phyloP scores from a whole-genome alignment of 345 rosid genomes.

The Barbarea vulgaris region DNA sequence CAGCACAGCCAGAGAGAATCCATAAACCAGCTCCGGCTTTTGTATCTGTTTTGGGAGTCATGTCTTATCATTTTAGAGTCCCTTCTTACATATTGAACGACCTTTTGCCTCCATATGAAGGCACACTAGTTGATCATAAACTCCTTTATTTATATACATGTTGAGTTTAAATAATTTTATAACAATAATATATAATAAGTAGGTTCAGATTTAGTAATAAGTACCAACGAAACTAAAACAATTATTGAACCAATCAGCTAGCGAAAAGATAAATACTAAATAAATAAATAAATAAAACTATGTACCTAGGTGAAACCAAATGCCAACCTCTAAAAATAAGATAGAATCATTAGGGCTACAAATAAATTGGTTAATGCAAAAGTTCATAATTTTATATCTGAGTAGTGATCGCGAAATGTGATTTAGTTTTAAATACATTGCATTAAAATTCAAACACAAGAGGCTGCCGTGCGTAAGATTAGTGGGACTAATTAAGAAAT shows the following conservation, averaged over 20 bases:
- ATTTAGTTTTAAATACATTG: conserved; percentile 9
- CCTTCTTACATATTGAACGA: not conserved
- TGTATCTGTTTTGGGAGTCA: conserved; percentile 28
- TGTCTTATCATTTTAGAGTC: conserved; percentile 16
- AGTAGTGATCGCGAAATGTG: conserved; percentile 11
- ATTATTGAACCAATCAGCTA: not conserved
- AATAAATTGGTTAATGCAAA: not conserved
- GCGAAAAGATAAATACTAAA: not conserved
- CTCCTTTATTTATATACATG: not conserved
- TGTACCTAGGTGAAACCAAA: conserved; percentile 9
- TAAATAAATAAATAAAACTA: not conserved
- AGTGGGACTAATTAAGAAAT: conserved; percentile 23
- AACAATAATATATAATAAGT: not conserved
- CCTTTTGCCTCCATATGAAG: conserved; percentile 16
- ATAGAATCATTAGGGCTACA: not conserved
- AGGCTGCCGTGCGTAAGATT: conserved; percentile 18
- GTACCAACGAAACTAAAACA: not conserved
- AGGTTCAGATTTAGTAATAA: not conserved
- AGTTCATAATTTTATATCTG: not conserved
- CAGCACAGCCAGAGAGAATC: conserved; percentile 7
- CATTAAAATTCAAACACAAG: conserved; percentile 6
- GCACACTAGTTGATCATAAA: conserved; percentile 11
- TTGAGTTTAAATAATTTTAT: not conserved
- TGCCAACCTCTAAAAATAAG: not conserved
- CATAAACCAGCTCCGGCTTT: conserved; percentile 15